phyloP scores from a whole-genome alignment of 257 asterid genomes.

The Solanum tarijense region DNA sequence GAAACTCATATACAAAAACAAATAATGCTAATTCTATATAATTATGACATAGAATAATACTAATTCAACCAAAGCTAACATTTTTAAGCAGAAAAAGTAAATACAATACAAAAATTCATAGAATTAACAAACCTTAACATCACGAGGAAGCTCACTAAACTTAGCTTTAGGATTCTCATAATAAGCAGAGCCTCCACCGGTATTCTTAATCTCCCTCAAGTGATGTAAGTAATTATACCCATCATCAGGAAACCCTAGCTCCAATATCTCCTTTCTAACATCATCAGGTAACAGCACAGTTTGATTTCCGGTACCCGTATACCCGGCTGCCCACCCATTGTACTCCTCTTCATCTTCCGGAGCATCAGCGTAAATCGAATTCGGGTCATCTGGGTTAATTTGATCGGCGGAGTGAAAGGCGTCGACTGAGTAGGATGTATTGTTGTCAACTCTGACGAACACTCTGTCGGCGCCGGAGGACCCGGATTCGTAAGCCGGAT shows the following conservation, averaged over 20 bases:
- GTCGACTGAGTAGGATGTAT: constrained; percentile 30
- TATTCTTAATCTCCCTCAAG: constrained; percentile 72
- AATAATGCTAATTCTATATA: not conserved
- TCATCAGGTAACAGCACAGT: constrained; percentile 41
- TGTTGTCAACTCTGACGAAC: constrained; percentile 74
- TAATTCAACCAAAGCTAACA: not conserved
- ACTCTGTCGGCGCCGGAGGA: constrained; percentile 51
- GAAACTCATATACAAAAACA: not conserved
- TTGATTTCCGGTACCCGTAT: not conserved
- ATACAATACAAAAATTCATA: not conserved
- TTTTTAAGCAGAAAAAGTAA: not conserved
- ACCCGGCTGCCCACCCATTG: constrained; percentile 1
- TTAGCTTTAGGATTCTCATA: constrained; percentile 68
- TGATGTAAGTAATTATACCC: constrained; percentile 83
- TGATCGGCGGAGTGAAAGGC: constrained; percentile 9
- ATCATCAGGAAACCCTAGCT: constrained; percentile 92
- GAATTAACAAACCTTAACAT: constrained; percentile 56
- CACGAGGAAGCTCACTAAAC: constrained; percentile 40
- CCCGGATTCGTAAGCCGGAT: constrained; percentile 51
- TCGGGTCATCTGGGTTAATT: not conserved
- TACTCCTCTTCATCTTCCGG: constrained; percentile 31
- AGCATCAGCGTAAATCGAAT: constrained; percentile 56
- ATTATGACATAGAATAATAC: not conserved
- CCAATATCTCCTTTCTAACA: constrained; percentile 69
- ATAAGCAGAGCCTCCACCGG: constrained; percentile 84